Evolutionary conservation across 2,329 filamentous ascomycete species (phyloP).

Genomic region (Knufia petricola): DNA sequence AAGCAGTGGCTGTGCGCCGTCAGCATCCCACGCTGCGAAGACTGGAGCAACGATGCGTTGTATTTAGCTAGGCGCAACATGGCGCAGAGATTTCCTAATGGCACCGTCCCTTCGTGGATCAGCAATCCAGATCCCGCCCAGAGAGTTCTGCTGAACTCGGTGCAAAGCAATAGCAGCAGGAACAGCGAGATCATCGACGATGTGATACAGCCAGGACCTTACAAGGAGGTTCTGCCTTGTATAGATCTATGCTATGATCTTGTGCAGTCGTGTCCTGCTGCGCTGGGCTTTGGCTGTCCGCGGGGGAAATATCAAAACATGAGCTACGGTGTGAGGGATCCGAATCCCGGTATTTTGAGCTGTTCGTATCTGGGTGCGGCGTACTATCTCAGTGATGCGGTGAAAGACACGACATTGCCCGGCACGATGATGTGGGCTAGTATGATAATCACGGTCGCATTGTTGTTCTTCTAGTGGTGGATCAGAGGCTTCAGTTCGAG

Average conservation of each 20-base stretch:
- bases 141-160: conserved; percentile 19
- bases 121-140: background rate
- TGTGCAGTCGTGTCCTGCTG: conserved; percentile 72
- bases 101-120: conserved; percentile 37
- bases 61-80: conserved; percentile 63
- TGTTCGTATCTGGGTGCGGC: conserved; percentile 57
- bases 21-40: conserved; percentile 82
- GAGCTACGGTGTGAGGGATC: conserved; percentile 41
- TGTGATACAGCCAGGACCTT: conserved; percentile 68
- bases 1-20: conserved; percentile 94
- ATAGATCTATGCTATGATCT: conserved; percentile 79
- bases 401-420: background rate
- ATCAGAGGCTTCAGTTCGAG: background rate
- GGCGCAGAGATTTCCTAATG: conserved; percentile 60
- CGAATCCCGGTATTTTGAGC: conserved; percentile 32
- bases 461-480: conserved; percentile 7
- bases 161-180: conserved; percentile 50
- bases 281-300: conserved; percentile 69
- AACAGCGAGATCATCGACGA: conserved; percentile 60
- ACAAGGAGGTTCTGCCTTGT: conserved; percentile 87
- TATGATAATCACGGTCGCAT: conserved; percentile 3
- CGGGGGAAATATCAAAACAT: conserved; percentile 37
- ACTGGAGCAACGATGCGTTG: conserved; percentile 53
- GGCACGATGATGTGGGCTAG: conserved; percentile 8
- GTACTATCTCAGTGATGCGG: conserved; percentile 38